A percentile compares a stretch with the other conserved stretches of the same genome.
Conservation (phyloP, 2,329 filamentous ascomycete species). For the Arthrocladium fulminans region DNA sequence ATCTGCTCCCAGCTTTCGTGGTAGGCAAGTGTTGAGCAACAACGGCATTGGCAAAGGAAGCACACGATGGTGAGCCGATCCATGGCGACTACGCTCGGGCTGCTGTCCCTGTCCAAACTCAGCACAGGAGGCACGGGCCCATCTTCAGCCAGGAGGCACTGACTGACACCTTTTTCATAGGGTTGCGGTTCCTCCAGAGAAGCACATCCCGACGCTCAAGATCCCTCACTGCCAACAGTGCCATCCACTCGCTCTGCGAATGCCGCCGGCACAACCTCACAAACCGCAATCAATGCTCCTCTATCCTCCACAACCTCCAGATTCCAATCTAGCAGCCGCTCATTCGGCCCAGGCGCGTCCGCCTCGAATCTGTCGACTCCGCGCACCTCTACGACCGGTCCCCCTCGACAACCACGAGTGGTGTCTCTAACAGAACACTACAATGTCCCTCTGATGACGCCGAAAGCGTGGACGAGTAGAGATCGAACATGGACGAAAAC, state of each 20-base stretch:
- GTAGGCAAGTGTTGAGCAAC: not conserved
- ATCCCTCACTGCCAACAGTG: not conserved
- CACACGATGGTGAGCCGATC: not conserved
- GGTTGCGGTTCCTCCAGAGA: constrained; percentile 22
- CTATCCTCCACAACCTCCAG: constrained; percentile 12
- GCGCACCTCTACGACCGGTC: constrained; percentile 5
- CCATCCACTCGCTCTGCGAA: not conserved
- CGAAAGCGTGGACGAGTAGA: constrained; percentile 54
- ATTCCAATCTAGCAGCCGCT: not conserved
- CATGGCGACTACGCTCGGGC: not conserved
- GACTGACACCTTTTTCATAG: constrained; percentile 11
- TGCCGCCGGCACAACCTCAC: constrained; percentile 15
- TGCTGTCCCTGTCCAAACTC: too few relatives aligned
- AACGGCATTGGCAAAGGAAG: not conserved
- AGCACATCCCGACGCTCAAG: constrained; percentile 8
- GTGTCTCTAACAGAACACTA: constrained; percentile 49
- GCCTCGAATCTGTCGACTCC: constrained; percentile 7
- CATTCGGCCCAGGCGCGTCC: not conserved
- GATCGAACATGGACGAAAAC: constrained; percentile 60
- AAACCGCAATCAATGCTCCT: constrained; percentile 19
- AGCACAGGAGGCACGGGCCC: not conserved
- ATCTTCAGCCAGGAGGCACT: not conserved
- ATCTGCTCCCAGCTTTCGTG: too few relatives aligned
- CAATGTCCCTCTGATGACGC: constrained; percentile 58
- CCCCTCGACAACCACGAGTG: constrained; percentile 11